phyloP scores from a whole-genome alignment of 345 rosid species.

The Acer negundo region DNA sequence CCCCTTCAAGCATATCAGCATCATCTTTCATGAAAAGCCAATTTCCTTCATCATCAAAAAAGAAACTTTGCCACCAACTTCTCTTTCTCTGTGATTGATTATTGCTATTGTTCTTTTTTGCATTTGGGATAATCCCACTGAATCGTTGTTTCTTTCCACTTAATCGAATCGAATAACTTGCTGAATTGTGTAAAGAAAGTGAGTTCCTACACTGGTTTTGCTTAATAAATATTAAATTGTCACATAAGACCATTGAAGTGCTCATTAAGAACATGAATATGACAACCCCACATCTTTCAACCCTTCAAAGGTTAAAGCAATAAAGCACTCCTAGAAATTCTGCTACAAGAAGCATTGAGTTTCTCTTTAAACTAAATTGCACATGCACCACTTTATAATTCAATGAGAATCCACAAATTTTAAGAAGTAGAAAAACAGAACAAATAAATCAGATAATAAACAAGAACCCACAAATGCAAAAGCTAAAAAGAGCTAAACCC shows the following conservation, averaged over 20 bases:
- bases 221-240: conserved; percentile 42
- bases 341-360: conserved; percentile 19
- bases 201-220: conserved; percentile 25
- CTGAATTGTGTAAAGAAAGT: conserved; percentile 20
- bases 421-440: background rate
- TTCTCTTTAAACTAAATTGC: background rate
- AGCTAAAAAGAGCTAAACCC: background rate
- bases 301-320: conserved; percentile 14
- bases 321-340: conserved; percentile 11
- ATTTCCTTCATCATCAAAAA: conserved; percentile 79
- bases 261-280: conserved; percentile 62
- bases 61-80: conserved; percentile 86
- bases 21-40: conserved; percentile 83
- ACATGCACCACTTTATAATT: background rate
- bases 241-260: conserved; percentile 55
- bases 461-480: background rate
- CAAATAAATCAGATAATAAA: background rate
- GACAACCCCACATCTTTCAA: conserved; percentile 51
- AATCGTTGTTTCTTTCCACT: conserved; percentile 31
- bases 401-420: background rate
- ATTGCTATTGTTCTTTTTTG: conserved; percentile 34
- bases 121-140: conserved; percentile 49
- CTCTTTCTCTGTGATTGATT: conserved; percentile 39
- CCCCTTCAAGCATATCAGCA: conserved; percentile 46
- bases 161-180: conserved; percentile 25